A percentile compares a stretch with the other conserved stretches of the same genome.
These are phyloP conservation scores for Cyberlindnera saturnus DNA, from an alignment of 805 yeast genomes.

Conservation along the genomic window DNA sequence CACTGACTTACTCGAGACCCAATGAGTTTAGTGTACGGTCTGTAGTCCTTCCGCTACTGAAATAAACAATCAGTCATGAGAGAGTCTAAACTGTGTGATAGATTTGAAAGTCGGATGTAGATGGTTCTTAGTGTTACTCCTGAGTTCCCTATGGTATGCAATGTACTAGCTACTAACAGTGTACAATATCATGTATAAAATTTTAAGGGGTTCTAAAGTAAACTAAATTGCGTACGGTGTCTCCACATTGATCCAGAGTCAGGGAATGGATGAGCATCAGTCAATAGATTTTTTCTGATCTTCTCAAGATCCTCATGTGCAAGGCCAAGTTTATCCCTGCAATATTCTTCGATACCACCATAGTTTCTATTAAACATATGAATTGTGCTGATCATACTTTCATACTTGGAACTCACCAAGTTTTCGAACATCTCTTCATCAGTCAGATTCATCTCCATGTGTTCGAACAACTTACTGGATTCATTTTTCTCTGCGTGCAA, in stretches of 20 bases:
- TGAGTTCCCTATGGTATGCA: too few relatives aligned
- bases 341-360: constrained; percentile 49
- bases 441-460: constrained; percentile 10
- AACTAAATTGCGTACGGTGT: constrained; percentile 11
- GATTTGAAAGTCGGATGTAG: too few relatives aligned
- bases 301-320: constrained; percentile 35
- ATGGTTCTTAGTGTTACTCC: too few relatives aligned
- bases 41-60: too few relatives aligned
- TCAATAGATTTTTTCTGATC: constrained; percentile 29
- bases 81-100: too few relatives aligned
- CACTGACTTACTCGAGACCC: too few relatives aligned
- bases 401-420: constrained; percentile 58
- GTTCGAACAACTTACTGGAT: constrained; percentile 1
- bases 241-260: constrained; percentile 16
- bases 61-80: too few relatives aligned
- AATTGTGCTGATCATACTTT: constrained; percentile 62
- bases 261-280: constrained; percentile 12
- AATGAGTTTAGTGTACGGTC: too few relatives aligned
- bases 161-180: constrained; percentile 2
- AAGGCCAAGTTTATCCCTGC: constrained; percentile 38
- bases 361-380: constrained; percentile 44
- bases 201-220: neutral
- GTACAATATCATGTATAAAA: neutral
- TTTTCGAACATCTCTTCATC: constrained; percentile 49
- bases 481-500: constrained; percentile 2